Evolutionary conservation across 1,139 yeast species (phyloP).

Genomic region (Blastobotrys ciferrii): DNA sequence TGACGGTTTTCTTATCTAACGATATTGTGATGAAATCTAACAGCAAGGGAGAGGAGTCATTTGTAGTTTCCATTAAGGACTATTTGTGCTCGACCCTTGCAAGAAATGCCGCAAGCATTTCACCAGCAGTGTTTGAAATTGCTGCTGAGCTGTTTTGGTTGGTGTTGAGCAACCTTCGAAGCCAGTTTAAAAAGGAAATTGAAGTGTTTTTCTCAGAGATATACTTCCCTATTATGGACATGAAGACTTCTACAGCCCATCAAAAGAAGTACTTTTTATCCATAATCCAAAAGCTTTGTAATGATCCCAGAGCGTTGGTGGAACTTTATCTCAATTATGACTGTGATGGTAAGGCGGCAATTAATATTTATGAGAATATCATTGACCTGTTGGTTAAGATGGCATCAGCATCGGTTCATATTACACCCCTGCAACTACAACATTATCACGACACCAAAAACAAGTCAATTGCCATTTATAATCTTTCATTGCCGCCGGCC

Average conservation of each 20-base stretch:
- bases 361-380: slow-evolving; percentile 80
- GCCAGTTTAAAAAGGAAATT: slow-evolving; percentile 86
- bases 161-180: slow-evolving; percentile 74
- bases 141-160: slow-evolving; percentile 93
- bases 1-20: slow-evolving; percentile 72
- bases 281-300: slow-evolving; percentile 74
- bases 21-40: slow-evolving; percentile 59
- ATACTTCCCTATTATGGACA: slow-evolving; percentile 89
- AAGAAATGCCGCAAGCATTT: slow-evolving; percentile 88
- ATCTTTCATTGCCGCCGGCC: slow-evolving; percentile 68
- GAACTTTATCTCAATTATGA: slow-evolving; percentile 94
- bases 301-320: slow-evolving; percentile 85
- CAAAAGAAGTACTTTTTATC: slow-evolving; percentile 85
- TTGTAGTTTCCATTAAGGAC: slow-evolving; percentile 80
- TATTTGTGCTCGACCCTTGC: slow-evolving; percentile 80
- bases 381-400: slow-evolving; percentile 74
- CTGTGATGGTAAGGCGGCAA: slow-evolving; percentile 73
- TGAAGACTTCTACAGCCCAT: slow-evolving; percentile 87
- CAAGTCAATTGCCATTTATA: slow-evolving; percentile 69
- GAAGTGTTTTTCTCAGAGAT: slow-evolving; percentile 93
- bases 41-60: slow-evolving; percentile 57
- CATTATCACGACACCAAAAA: slow-evolving; percentile 62
- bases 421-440: slow-evolving; percentile 64
- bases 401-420: slow-evolving; percentile 69
- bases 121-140: slow-evolving; percentile 89